phyloP scores from a whole-genome alignment of 176 grass and related monocot genomes.

The maize (Zea mays) region Zm-B73-REFERENCE-NAM-5.0 NC_050103.1:1628501-1629000 shows the following conservation, averaged over 20 bases:
- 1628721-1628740: background rate
- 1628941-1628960: conserved; percentile 92
- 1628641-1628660: background rate
- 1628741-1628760: background rate
- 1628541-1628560: background rate
- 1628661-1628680: conserved; percentile 12
- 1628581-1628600: background rate
- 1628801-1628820: background rate
- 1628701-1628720: background rate
- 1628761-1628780: conserved; percentile 34
- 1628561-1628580: background rate
- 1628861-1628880: background rate
- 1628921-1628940: conserved; percentile 95
- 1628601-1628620: background rate
- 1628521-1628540: conserved; percentile 5
- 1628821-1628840: background rate
- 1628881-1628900: background rate
- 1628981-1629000: conserved; percentile 98
- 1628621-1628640: background rate
- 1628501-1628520: background rate
- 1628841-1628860: background rate
- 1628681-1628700: background rate
- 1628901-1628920: conserved; percentile 57
- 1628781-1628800: conserved; percentile 13
- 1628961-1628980: conserved; percentile 92